Evolutionary conservation across 306 rosid genomes (phyloP).

Genomic region (Coriaria nepalensis): DNA sequence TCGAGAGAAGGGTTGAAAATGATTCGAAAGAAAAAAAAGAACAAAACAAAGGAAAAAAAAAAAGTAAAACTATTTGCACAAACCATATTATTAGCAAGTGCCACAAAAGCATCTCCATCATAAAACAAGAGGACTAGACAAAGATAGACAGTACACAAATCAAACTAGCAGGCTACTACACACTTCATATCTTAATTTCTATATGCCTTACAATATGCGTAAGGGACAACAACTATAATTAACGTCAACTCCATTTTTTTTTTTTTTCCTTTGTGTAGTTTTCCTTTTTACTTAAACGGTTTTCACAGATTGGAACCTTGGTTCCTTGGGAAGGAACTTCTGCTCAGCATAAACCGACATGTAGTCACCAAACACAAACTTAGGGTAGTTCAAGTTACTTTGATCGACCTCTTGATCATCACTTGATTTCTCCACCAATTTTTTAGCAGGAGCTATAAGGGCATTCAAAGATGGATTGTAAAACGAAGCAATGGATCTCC

Average conservation of each 20-base stretch:
- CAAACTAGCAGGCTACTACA: no score
- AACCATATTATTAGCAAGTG: no score
- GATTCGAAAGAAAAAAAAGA: no score
- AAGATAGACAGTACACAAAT: no score
- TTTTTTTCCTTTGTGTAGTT: background rate
- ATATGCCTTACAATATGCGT: no score
- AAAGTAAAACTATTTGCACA: no score
- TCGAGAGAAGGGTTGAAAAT: no score
- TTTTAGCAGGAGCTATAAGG: slow-evolving; percentile 68
- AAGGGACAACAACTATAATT: background rate
- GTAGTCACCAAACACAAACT: slow-evolving; percentile 76
- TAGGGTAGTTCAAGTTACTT: slow-evolving; percentile 31
- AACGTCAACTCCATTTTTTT: background rate
- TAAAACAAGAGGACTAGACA: no score
- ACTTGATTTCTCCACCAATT: slow-evolving; percentile 26
- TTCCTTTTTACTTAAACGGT: slow-evolving; percentile 23
- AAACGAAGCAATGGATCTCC: slow-evolving; percentile 80
- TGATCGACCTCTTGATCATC: slow-evolving; percentile 25
- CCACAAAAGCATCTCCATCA: no score
- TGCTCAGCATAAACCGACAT: slow-evolving; percentile 73
- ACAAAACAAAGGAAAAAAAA: no score
- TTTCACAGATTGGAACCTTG: slow-evolving; percentile 59
- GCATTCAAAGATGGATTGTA: slow-evolving; percentile 74
- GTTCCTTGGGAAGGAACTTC: slow-evolving; percentile 84
- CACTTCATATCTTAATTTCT: no score